These are phyloP conservation scores for Phanerodontia chrysosporium DNA, from an alignment of 768 basidiomycete genomes.

Conservation along the genomic window DNA sequence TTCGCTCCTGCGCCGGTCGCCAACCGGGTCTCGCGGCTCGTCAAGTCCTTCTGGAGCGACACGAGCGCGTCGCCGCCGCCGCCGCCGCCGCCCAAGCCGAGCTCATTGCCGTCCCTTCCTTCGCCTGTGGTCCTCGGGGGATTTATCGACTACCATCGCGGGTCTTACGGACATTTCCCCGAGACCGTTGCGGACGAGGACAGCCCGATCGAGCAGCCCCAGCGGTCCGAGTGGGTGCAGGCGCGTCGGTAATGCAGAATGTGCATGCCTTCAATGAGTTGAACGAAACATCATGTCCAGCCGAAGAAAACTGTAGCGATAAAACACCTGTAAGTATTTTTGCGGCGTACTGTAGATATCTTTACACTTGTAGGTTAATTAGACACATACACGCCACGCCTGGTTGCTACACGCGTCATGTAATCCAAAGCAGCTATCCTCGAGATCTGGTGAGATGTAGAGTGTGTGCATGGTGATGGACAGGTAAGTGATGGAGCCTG, in stretches of 20 bases:
- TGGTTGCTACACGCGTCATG: not conserved
- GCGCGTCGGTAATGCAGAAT: constrained; percentile 12
- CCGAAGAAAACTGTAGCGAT: not conserved
- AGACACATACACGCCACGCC: not conserved
- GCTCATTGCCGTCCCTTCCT: constrained; percentile 4
- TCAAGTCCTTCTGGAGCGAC: constrained; percentile 24
- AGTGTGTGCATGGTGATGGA: not conserved
- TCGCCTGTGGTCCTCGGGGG: constrained; percentile 1
- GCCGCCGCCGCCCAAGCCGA: constrained; percentile 13
- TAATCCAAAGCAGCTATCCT: not conserved
- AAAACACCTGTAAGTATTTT: not conserved
- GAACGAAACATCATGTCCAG: not conserved
- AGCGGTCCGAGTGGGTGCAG: constrained; percentile 36
- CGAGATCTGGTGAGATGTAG: not conserved
- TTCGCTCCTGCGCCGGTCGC: constrained; percentile 32
- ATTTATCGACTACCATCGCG: constrained; percentile 15
- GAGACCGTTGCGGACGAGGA: constrained; percentile 42
- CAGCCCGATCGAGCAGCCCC: constrained; percentile 51
- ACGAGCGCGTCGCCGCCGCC: constrained; percentile 22
- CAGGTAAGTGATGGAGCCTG: not conserved
- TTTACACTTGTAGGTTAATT: not conserved
- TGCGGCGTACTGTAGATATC: not conserved
- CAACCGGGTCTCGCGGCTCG: constrained; percentile 26
- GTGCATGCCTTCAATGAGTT: not conserved
- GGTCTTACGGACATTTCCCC: constrained; percentile 33